These are phyloP conservation scores for Coemansia sp. DNA, from an alignment of 192 early-diverging fungal species.

Conservation along the genomic window DNA sequence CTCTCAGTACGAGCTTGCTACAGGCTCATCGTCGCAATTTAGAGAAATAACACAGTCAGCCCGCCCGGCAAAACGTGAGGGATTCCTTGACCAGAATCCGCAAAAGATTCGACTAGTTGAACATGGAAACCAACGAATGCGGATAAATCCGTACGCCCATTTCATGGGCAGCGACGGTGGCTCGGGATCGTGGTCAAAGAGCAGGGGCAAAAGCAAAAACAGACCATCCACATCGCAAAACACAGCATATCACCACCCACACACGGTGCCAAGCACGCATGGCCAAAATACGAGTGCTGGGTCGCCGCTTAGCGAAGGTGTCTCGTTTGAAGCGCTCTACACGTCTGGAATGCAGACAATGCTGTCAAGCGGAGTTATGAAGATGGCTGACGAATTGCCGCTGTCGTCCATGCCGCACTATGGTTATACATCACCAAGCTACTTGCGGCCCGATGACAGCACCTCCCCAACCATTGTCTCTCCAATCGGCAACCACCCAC, in stretches of 20 bases:
- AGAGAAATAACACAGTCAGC: background rate
- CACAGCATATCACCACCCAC: background rate
- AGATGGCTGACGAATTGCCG: background rate
- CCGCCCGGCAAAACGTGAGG: constrained; percentile 13
- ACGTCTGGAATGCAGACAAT: constrained; percentile 8
- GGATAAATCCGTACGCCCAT: background rate
- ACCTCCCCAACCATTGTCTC: background rate
- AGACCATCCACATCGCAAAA: background rate
- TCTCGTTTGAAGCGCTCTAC: background rate
- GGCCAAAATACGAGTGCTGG: background rate
- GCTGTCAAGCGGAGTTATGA: constrained; percentile 7
- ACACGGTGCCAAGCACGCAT: background rate
- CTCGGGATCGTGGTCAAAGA: background rate
- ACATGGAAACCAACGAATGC: constrained; percentile 2
- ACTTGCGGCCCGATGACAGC: background rate
- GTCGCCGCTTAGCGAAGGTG: background rate
- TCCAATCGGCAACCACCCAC: background rate
- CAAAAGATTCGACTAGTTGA: constrained; percentile 13
- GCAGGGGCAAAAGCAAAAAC: background rate
- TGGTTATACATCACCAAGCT: background rate
- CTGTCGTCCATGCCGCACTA: background rate
- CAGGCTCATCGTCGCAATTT: background rate
- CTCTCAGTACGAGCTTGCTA: background rate
- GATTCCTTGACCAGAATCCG: constrained; percentile 17
- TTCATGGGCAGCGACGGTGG: background rate